Evolutionary conservation across 257 asterid genomes (phyloP).

Genomic region (Sherardia arvensis): DNA sequence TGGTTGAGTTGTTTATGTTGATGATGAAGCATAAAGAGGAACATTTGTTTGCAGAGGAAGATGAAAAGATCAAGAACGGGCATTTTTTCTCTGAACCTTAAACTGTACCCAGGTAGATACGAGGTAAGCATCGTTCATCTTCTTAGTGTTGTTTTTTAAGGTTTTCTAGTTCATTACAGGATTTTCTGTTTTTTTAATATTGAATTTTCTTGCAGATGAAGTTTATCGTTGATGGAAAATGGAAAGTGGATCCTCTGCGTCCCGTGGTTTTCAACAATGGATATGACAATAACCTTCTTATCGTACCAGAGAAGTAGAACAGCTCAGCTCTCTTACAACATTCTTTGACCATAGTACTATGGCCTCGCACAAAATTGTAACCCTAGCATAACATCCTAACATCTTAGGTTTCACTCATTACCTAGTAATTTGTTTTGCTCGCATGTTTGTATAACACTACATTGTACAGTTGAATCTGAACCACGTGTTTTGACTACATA

Average conservation of each 20-base stretch:
- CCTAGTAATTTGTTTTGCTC: background rate
- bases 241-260: conserved; percentile 78
- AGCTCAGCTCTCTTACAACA: background rate
- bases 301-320: conserved; percentile 27
- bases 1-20: background rate
- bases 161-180: background rate
- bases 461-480: conserved; percentile 9
- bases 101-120: conserved; percentile 83
- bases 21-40: conserved; percentile 7
- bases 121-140: conserved; percentile 43
- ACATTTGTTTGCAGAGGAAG: conserved; percentile 63
- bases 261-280: conserved; percentile 51
- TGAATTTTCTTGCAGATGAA: conserved; percentile 52
- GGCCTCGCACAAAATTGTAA: background rate
- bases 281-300: conserved; percentile 59
- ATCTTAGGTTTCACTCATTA: background rate
- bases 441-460: background rate
- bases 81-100: conserved; percentile 46
- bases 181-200: background rate
- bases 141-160: conserved; percentile 6
- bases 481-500: conserved; percentile 30
- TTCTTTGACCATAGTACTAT: conserved; percentile 3
- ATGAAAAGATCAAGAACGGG: conserved; percentile 68
- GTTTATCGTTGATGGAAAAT: conserved; percentile 79
- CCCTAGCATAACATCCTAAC: background rate